These are phyloP conservation scores for Botryotinia convoluta DNA, from an alignment of 2,329 filamentous ascomycete species.

Conservation along the genomic window DNA sequence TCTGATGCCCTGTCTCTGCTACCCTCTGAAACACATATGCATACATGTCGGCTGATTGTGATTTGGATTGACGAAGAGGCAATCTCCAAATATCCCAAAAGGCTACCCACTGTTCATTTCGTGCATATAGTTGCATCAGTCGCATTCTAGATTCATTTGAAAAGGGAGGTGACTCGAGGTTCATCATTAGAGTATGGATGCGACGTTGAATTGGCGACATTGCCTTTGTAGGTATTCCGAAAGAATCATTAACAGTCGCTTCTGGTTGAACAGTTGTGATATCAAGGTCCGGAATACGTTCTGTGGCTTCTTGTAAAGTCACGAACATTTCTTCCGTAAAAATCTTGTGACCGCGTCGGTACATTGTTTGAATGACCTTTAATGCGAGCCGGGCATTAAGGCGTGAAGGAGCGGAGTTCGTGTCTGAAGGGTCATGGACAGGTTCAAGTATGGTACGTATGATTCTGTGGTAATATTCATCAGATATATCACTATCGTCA, in stretches of 20 bases:
- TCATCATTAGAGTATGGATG: conserved; percentile 47
- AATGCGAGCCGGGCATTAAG: conserved; percentile 39
- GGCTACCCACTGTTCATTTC: conserved; percentile 49
- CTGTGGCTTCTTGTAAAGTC: conserved; percentile 30
- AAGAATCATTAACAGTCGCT: conserved; percentile 27
- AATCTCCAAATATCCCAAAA: conserved; percentile 62
- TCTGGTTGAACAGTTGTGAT: conserved; percentile 33
- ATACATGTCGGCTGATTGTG: conserved; percentile 56
- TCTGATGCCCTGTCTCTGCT: conserved; percentile 45
- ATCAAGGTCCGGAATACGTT: conserved; percentile 8
- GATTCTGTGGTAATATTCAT: conserved; percentile 39
- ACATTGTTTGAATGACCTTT: conserved; percentile 43
- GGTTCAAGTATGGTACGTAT: conserved; percentile 40
- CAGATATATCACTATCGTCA: conserved; percentile 34
- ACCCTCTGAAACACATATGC: conserved; percentile 50
- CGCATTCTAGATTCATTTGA: conserved; percentile 41
- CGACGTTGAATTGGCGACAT: conserved; percentile 29
- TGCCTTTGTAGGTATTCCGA: conserved; percentile 27
- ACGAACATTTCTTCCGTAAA: conserved; percentile 39
- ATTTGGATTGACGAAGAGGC: conserved; percentile 48
- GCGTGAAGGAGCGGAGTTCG: conserved; percentile 25
- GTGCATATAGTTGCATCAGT: conserved; percentile 49
- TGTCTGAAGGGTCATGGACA: conserved; percentile 14
- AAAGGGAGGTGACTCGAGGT: conserved; percentile 45
- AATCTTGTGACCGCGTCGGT: conserved; percentile 42